Conservation (phyloP, 192 early-diverging fungal genomes). For the Backusella macrospora region DNA sequence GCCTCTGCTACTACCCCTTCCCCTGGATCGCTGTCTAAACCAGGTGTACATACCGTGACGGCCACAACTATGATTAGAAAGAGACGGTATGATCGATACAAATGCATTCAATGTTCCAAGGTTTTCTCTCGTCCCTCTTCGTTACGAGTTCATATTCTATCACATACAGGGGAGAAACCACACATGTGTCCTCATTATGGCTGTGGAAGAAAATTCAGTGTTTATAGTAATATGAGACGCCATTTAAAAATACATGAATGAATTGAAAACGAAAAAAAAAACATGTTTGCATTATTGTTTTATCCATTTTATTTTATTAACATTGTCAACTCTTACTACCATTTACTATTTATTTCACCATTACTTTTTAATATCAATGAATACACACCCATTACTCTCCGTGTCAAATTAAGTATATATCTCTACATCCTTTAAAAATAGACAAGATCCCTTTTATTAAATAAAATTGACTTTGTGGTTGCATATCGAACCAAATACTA, state of each 20-base stretch:
- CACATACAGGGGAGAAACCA: conserved; percentile 80
- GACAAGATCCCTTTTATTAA: conserved; percentile 23
- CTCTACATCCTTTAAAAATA: conserved; percentile 9
- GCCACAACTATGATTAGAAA: neutral
- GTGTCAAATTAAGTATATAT: conserved; percentile 13
- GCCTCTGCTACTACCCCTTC: neutral
- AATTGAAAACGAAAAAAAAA: no score
- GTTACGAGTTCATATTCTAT: conserved; percentile 67
- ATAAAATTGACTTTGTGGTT: conserved; percentile 22
- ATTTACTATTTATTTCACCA: neutral
- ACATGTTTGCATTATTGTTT: no score
- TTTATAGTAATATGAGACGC: conserved; percentile 76
- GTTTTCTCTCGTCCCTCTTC: conserved; percentile 72
- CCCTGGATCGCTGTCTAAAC: conserved; percentile 13
- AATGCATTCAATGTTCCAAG: conserved; percentile 64
- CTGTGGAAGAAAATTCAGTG: conserved; percentile 71
- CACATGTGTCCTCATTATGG: conserved; percentile 63
- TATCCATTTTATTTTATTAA: no score
- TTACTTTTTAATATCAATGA: conserved; percentile 10
- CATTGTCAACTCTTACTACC: no score
- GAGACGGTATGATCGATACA: conserved; percentile 48
- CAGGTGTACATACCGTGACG: neutral
- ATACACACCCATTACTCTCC: conserved; percentile 8
- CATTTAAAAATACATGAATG: conserved; percentile 61
- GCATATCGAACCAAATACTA: conserved; percentile 22